Evolutionary conservation across 108 stramenopile genomes (phyloP).

Genomic region (Cyclotella choctawhatcheeana): DNA sequence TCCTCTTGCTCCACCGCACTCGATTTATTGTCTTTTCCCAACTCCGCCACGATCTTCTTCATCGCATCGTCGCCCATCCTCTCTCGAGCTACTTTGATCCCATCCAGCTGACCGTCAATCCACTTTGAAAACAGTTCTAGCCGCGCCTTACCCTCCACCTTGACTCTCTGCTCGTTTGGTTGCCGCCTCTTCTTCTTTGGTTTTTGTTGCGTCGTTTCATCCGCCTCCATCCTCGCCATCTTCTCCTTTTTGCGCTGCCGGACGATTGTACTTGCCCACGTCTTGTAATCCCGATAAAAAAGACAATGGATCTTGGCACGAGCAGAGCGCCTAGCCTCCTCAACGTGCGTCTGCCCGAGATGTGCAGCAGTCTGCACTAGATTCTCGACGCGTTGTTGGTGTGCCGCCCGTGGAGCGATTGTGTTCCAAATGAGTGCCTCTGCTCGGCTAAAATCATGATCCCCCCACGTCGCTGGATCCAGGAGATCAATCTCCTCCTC

Average conservation of each 20-base stretch:
- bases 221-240: background rate
- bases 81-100: background rate
- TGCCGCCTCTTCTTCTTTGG: background rate
- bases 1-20: background rate
- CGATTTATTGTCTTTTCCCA: background rate
- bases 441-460: background rate
- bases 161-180: background rate
- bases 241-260: background rate
- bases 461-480: background rate
- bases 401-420: background rate
- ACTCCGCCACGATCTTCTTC: background rate
- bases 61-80: background rate
- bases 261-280: background rate
- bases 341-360: background rate
- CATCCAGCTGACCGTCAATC: background rate
- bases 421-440: background rate
- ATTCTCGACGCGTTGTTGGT: background rate
- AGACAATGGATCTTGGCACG: background rate
- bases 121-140: background rate
- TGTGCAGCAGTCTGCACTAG: background rate
- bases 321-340: background rate
- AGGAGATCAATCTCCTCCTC: background rate
- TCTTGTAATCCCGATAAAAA: conserved; percentile 3
- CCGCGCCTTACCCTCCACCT: background rate
- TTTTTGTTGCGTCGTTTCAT: background rate